phyloP scores from a whole-genome alignment of 495 filamentous ascomycete genomes.

The Aeminium ludgeri region DNA sequence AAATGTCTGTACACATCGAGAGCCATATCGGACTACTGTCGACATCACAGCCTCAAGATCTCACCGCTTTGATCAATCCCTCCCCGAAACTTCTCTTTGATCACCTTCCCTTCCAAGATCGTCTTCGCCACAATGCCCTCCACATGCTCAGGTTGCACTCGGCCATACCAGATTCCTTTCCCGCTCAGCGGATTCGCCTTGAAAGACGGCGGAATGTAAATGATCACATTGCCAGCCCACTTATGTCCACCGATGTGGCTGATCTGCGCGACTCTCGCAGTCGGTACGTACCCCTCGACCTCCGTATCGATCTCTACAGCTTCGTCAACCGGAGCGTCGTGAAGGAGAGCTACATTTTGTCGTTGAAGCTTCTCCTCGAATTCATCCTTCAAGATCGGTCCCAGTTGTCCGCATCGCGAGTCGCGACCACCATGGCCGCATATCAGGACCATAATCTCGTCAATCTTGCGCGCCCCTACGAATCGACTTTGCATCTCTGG shows the following conservation, averaged over 20 bases:
- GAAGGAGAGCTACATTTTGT: conserved; percentile 12
- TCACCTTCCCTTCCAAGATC: conserved; percentile 50
- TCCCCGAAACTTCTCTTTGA: conserved; percentile 59
- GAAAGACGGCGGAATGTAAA: conserved; percentile 57
- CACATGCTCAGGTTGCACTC: conserved; percentile 72
- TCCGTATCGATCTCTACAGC: conserved; percentile 3
- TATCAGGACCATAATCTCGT: conserved; percentile 57
- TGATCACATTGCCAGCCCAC: conserved; percentile 82
- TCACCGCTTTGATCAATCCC: conserved; percentile 27
- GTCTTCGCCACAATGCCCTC: conserved; percentile 76
- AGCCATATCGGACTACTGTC: no score
- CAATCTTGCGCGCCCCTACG: conserved; percentile 34
- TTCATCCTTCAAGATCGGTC: conserved; percentile 49
- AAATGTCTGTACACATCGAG: no score
- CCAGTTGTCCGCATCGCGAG: conserved; percentile 61
- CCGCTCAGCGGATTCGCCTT: conserved; percentile 48
- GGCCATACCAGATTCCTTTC: conserved; percentile 82
- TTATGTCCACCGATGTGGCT: conserved; percentile 89
- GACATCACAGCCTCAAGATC: conserved; percentile 6
- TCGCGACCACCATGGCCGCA: conserved; percentile 75
- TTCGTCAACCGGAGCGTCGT: conserved; percentile 9
- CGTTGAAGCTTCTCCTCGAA: conserved; percentile 36
- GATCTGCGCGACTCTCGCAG: conserved; percentile 50
- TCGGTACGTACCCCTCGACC: conserved; percentile 8
- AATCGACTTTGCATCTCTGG: conserved; percentile 25